These are phyloP conservation scores for Cotoneaster glaucophyllus DNA, from an alignment of 306 rosid species.

Conservation along the genomic window DNA sequence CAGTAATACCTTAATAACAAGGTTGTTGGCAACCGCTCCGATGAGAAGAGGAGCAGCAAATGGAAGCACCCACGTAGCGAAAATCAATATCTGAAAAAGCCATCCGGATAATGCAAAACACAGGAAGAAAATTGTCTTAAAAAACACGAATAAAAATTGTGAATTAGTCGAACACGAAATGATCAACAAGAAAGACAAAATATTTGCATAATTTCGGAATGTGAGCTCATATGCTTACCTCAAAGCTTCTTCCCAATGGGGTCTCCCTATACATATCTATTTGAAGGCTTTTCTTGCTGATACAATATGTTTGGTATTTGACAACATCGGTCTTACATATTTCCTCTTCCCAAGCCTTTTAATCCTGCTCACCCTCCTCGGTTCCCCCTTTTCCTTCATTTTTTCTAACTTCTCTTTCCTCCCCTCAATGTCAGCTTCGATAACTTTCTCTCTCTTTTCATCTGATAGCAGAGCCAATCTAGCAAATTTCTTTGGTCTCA, in stretches of 20 bases:
- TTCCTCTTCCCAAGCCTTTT: slow-evolving; percentile 39
- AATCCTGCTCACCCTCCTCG: slow-evolving; percentile 31
- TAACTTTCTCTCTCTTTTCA: slow-evolving; percentile 62
- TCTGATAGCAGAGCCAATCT: slow-evolving; percentile 82
- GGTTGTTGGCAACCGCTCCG: slow-evolving; percentile 70
- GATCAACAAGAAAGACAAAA: not conserved
- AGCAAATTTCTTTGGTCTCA: slow-evolving; percentile 87
- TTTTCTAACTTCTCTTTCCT: slow-evolving; percentile 75
- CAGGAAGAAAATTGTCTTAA: slow-evolving; percentile 69
- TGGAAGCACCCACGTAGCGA: slow-evolving; percentile 81
- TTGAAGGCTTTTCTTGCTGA: slow-evolving; percentile 8
- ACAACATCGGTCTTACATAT: slow-evolving; percentile 26
- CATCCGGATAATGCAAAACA: slow-evolving; percentile 95
- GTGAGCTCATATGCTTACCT: slow-evolving; percentile 31
- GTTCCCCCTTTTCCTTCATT: slow-evolving; percentile 38
- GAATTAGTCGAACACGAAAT: not conserved
- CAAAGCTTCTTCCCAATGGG: slow-evolving; percentile 64
- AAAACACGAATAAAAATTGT: no score
- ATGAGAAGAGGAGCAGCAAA: slow-evolving; percentile 92
- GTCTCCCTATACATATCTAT: slow-evolving; percentile 23
- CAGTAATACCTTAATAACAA: slow-evolving; percentile 69
- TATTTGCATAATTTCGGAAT: not conserved
- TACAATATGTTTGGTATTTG: slow-evolving; percentile 24
- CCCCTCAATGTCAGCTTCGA: slow-evolving; percentile 62
- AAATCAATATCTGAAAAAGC: slow-evolving; percentile 71